Base-by-base conservation (phyloP, 495 filamentous ascomycete species). In the Entonaema liquescens region DNA sequence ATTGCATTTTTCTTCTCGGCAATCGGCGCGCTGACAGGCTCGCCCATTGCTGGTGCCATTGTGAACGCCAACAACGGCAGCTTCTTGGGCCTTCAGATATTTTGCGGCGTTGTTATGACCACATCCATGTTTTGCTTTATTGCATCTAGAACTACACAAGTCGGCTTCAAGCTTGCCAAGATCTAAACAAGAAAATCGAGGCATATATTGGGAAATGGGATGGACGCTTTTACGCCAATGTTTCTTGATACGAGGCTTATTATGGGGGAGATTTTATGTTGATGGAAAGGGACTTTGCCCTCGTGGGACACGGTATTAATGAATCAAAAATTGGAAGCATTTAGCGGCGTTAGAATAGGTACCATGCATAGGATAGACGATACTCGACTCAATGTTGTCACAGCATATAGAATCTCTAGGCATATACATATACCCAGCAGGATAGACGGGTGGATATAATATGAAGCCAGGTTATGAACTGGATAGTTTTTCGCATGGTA, bases 41-140 rank as follows among this genome's bases (percentile, higher is more conserved):
- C 83, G 38, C 92, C 92, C 0, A 92, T 95, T 75, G 92, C 87
- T 4, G 92, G 92, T 9, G 90, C 89, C 0, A 81, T 95, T 42
- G 79, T 92, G 1, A 74, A 73, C 2, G 76, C 79, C 15, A 81
- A 89, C 61, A 23, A 85, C 70, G 89, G 88, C 5, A 69, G 76
- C 1, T 94, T 87, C 75, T 71, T 83, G 3, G 85, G 86, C 26
- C 56, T 93, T 54, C 85, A 90, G 78, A 81, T 93, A 3, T 95
- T 92, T 68, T 86, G 86, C 38, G 92, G 91, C 15, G 80, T 87
- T 9, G 81, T 85, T 17, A 88, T 91, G 79, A 57, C 86, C 9
- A 78, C 76, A 6, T 87, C 87, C 3, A 80, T 82, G 7, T 33
- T 78, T 1, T 56, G 85, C 31, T 90, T 89, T 75, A 38, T 87